A percentile compares a stretch with the other conserved stretches of the same genome.
Conservation (phyloP, 179 eudicot species). For the Beta lomatogona region DNA sequence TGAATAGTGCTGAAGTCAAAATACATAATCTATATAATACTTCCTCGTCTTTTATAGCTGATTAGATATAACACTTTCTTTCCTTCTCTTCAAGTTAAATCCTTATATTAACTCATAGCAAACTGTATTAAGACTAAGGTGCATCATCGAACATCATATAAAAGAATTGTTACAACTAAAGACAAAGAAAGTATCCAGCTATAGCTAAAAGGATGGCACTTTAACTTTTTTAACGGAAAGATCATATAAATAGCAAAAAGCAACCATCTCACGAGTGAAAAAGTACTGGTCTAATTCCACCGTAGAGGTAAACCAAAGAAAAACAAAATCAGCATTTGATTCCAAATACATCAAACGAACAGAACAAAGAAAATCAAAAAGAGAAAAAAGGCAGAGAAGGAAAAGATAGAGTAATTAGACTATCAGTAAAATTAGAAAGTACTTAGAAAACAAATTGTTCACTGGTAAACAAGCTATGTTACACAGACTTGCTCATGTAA, state of each 20-base stretch:
- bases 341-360: slow-evolving; percentile 6
- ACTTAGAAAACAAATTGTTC: neutral
- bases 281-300: neutral
- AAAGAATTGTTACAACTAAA: neutral
- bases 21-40: too few relatives aligned
- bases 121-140: too few relatives aligned
- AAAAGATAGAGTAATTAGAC: neutral
- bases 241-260: neutral
- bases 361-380: neutral
- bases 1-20: too few relatives aligned
- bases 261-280: neutral
- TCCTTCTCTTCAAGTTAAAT: too few relatives aligned
- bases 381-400: neutral
- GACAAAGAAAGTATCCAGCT: neutral
- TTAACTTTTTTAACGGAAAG: neutral
- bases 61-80: too few relatives aligned
- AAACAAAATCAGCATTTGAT: neutral
- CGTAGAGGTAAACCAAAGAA: neutral
- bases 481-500: neutral
- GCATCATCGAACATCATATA: too few relatives aligned
- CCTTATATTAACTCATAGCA: too few relatives aligned
- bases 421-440: neutral
- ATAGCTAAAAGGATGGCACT: slow-evolving; percentile 8
- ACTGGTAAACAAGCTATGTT: neutral
- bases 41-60: too few relatives aligned